A percentile compares a stretch with the other conserved stretches of the same genome.
Conservation (phyloP, 2,329 filamentous ascomycete species). For the Trichoderma gracile region DNA sequence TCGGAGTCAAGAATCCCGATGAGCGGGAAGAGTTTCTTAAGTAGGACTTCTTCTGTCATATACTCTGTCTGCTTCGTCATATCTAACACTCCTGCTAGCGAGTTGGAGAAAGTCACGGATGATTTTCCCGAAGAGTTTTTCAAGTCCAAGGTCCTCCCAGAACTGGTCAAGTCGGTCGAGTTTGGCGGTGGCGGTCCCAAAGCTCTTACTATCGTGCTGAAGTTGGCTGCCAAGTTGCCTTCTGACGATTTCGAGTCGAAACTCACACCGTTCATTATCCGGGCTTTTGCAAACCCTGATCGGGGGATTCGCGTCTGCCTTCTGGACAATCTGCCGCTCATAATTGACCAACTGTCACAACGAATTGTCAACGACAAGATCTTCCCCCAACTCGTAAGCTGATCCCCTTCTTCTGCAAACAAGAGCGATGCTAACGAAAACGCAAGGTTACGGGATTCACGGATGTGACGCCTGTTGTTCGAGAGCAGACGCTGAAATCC, state of each 20-base stretch:
- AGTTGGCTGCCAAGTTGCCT: slow-evolving; percentile 82
- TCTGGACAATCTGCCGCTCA: slow-evolving; percentile 81
- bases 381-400: slow-evolving; percentile 79
- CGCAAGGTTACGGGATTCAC: slow-evolving; percentile 85
- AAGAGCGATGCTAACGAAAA: slow-evolving; percentile 32
- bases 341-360: slow-evolving; percentile 87
- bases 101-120: slow-evolving; percentile 82
- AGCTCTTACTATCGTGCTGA: slow-evolving; percentile 83
- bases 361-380: slow-evolving; percentile 95
- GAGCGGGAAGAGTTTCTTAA: slow-evolving; percentile 84
- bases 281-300: slow-evolving; percentile 88
- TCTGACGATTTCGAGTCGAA: slow-evolving; percentile 86
- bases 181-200: slow-evolving; percentile 95
- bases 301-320: slow-evolving; percentile 88
- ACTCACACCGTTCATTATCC: slow-evolving; percentile 81
- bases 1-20: slow-evolving; percentile 81
- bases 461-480: slow-evolving; percentile 83
- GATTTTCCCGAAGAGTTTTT: slow-evolving; percentile 98
- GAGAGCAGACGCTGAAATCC: slow-evolving; percentile 95
- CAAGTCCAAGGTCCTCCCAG: slow-evolving; percentile 93
- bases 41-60: slow-evolving; percentile 40
- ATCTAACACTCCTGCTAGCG: slow-evolving; percentile 47
- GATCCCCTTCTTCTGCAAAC: not conserved
- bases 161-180: slow-evolving; percentile 97
- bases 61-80: slow-evolving; percentile 40